Evolutionary conservation across 768 basidiomycete species (phyloP).

Genomic region (Boletus pseudo-olivaceus): DNA sequence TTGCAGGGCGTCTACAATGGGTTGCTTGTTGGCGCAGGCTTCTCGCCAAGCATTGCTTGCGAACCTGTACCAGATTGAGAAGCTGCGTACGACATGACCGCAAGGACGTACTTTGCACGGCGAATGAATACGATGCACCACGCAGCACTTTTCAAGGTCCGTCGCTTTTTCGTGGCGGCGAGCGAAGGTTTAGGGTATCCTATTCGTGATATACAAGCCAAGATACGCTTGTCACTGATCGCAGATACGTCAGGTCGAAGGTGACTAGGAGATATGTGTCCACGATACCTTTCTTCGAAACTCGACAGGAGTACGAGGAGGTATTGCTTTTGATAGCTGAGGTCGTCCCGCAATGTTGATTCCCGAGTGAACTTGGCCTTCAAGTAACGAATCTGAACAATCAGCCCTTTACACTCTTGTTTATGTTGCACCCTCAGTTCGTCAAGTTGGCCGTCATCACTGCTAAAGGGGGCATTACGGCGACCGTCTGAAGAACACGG

Average conservation of each 20-base stretch:
- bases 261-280: background rate
- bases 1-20: constrained; percentile 61
- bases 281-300: constrained; percentile 62
- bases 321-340: constrained; percentile 87
- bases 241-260: constrained; percentile 1
- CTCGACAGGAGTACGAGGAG: constrained; percentile 68
- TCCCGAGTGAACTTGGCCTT: constrained; percentile 91
- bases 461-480: constrained; percentile 19
- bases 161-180: constrained; percentile 37
- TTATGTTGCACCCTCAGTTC: constrained; percentile 66
- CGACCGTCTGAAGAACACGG: background rate
- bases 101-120: constrained; percentile 53
- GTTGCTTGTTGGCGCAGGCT: constrained; percentile 57
- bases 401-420: constrained; percentile 84
- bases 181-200: constrained; percentile 56
- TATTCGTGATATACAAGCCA: constrained; percentile 71
- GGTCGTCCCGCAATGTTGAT: constrained; percentile 67
- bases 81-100: background rate
- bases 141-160: constrained; percentile 55
- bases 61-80: constrained; percentile 39
- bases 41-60: constrained; percentile 63
- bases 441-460: constrained; percentile 53
- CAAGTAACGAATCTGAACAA: constrained; percentile 87
- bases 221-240: constrained; percentile 62
- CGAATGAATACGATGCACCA: constrained; percentile 61